Percentiles rank a stretch among this genome's conserved stretches.
Evolutionary conservation across 345 rosid species (phyloP).

Genomic region (Salix exigua): DNA sequence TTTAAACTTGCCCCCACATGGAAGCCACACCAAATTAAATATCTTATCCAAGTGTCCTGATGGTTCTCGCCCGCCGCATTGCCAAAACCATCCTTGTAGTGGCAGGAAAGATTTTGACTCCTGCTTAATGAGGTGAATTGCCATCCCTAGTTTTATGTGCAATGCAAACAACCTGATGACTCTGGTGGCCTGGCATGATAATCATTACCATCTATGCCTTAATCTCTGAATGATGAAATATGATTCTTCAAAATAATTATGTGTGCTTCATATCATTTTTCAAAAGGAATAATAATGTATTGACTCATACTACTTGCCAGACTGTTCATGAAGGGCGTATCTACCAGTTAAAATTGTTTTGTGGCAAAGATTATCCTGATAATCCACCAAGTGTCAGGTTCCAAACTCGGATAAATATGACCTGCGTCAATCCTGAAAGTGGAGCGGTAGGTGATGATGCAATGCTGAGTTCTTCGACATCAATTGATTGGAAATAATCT

Average conservation of each 20-base stretch:
- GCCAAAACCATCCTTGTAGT: background rate
- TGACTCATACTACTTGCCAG: conserved; percentile 34
- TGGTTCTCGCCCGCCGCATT: background rate
- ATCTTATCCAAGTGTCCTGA: background rate
- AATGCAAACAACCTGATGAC: background rate
- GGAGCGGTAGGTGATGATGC: conserved; percentile 51
- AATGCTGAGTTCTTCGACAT: background rate
- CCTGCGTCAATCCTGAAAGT: conserved; percentile 67
- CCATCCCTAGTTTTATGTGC: background rate
- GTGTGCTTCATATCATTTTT: conserved; percentile 5
- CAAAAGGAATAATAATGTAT: conserved; percentile 3
- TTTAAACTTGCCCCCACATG: background rate
- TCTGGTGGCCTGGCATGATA: background rate
- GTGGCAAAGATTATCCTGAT: conserved; percentile 69
- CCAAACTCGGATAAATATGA: conserved; percentile 71
- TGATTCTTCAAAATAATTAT: background rate
- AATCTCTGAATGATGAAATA: background rate
- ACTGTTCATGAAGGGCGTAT: conserved; percentile 82
- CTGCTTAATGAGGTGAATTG: background rate
- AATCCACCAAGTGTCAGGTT: conserved; percentile 72
- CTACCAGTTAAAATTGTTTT: conserved; percentile 75
- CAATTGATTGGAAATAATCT: conserved; percentile 8
- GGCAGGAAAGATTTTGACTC: background rate
- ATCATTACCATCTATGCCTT: background rate
- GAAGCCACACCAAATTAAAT: background rate